phyloP scores from a whole-genome alignment of 768 basidiomycete species.

The Psilocybe tampanensis region DNA sequence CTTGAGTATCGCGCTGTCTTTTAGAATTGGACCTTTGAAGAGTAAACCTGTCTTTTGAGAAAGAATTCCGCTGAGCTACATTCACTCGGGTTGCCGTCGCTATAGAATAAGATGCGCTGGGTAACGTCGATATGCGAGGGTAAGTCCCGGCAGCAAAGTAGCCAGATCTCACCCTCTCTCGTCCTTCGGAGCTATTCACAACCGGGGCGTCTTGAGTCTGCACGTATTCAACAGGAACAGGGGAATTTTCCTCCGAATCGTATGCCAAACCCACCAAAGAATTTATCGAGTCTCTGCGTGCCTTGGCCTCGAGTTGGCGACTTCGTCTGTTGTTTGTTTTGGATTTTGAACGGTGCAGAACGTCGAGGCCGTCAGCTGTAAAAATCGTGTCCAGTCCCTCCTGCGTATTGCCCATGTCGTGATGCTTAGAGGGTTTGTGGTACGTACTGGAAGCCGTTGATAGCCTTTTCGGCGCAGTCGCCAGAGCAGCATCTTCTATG shows the following conservation, averaged over 20 bases:
- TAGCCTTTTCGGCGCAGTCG: conserved; percentile 37
- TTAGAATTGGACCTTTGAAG: conserved; percentile 45
- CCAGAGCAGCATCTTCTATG: conserved; percentile 12
- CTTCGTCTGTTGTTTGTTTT: conserved; percentile 28
- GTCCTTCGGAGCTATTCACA: conserved; percentile 46
- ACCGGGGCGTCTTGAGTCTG: conserved; percentile 25
- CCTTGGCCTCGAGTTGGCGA: conserved; percentile 25
- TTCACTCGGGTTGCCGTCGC: conserved; percentile 34
- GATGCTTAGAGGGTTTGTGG: conserved; percentile 44
- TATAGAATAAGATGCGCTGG: conserved; percentile 37
- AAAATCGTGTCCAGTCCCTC: conserved; percentile 30
- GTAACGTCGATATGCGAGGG: conserved; percentile 54
- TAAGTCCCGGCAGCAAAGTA: conserved; percentile 60
- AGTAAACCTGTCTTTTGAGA: conserved; percentile 23
- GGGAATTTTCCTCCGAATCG: conserved; percentile 55
- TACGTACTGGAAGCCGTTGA: conserved; percentile 49
- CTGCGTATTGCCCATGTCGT: conserved; percentile 38
- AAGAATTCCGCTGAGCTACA: conserved; percentile 26
- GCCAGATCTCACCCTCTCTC: conserved; percentile 69
- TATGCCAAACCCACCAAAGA: conserved; percentile 46
- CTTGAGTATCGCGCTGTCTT: conserved; percentile 42
- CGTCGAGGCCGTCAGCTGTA: conserved; percentile 43
- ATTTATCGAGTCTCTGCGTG: conserved; percentile 29
- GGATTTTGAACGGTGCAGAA: conserved; percentile 39
- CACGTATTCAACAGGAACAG: conserved; percentile 28